phyloP scores from a whole-genome alignment of 148 eudicot genomes.

The Gaultheria prostrata region DNA sequence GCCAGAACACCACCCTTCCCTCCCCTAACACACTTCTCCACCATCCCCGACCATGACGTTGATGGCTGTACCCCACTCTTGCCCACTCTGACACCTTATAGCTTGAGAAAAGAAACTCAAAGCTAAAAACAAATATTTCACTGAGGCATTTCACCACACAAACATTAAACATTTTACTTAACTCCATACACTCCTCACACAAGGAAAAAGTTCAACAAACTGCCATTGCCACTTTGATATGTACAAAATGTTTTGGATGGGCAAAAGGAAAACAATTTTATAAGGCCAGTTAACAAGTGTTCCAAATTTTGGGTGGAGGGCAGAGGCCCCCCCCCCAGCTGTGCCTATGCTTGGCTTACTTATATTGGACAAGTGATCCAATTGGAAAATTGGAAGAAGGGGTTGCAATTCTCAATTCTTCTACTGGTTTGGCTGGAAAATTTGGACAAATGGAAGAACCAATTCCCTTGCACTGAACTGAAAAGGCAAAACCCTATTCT shows the following conservation, averaged over 20 bases:
- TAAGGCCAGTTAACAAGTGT: not conserved
- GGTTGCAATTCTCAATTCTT: not conserved
- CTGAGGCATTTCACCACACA: not conserved
- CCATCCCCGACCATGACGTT: no score
- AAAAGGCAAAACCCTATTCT: not conserved
- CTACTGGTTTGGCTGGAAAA: not conserved
- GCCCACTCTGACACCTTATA: no score
- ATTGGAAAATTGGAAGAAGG: not conserved
- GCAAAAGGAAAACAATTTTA: not conserved
- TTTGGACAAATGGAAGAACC: not conserved
- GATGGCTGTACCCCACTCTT: no score
- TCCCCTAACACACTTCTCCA: no score
- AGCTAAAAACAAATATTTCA: not conserved
- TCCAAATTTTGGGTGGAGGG: not conserved
- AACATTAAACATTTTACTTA: not conserved
- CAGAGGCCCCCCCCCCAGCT: not conserved
- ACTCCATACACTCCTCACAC: no score
- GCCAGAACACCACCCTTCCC: no score
- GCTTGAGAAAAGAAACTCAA: no score
- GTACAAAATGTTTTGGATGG: no score
- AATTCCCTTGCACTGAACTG: not conserved
- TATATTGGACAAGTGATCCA: not conserved
- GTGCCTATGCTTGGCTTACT: not conserved
- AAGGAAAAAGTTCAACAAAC: no score
- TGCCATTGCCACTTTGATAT: no score